Percentiles rank a stretch among this genome's conserved stretches.
Evolutionary conservation across 768 basidiomycete genomes (phyloP).

Genomic region (Baorangia bicolor): DNA sequence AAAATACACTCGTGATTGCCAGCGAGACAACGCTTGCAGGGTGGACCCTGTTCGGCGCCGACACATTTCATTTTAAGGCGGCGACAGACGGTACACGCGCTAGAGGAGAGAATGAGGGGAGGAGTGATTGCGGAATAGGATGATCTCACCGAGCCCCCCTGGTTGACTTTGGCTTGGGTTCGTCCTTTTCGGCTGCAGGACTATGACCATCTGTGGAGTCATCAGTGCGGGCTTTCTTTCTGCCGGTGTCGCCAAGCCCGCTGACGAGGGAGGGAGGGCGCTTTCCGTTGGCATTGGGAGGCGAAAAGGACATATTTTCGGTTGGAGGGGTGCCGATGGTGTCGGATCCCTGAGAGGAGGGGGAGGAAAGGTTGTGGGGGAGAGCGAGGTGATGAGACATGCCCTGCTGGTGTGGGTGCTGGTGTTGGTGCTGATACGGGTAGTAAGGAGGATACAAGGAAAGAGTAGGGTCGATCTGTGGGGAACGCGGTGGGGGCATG

Average conservation of each 20-base stretch:
- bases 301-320: conserved; percentile 53
- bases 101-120: conserved; percentile 32
- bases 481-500: conserved; percentile 52
- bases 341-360: conserved; percentile 79
- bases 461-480: conserved; percentile 69
- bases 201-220: conserved; percentile 49
- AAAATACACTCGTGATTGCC: conserved; percentile 92
- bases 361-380: conserved; percentile 65
- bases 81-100: conserved; percentile 90
- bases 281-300: conserved; percentile 61
- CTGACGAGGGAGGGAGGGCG: conserved; percentile 53
- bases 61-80: conserved; percentile 94
- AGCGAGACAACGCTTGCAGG: conserved; percentile 81
- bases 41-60: conserved; percentile 85
- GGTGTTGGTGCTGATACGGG: conserved; percentile 45
- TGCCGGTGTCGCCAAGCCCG: conserved; percentile 36
- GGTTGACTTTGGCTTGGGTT: conserved; percentile 77
- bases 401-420: conserved; percentile 49
- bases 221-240: conserved; percentile 65
- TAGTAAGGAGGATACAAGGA: conserved; percentile 69
- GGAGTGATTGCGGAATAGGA: not conserved
- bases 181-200: conserved; percentile 58
- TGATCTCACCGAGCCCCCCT: conserved; percentile 73
- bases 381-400: conserved; percentile 56
- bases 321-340: conserved; percentile 71